phyloP scores from a whole-genome alignment of 257 asterid species.

The Cordia subcordata region DNA sequence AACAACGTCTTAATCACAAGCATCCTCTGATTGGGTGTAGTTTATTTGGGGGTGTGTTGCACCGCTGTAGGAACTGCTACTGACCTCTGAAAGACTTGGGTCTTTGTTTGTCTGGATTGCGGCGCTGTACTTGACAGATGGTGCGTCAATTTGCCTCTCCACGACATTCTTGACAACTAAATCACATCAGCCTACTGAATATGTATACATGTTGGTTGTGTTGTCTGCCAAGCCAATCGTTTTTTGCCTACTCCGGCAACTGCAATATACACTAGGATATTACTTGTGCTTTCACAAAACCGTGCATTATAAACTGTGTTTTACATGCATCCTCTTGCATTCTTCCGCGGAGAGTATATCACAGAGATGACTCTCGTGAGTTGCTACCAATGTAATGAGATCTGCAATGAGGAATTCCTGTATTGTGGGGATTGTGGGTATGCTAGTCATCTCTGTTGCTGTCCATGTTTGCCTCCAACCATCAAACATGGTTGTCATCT shows the following conservation, averaged over 20 bases:
- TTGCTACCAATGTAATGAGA: neutral
- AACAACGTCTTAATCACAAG: neutral
- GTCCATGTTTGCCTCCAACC: neutral
- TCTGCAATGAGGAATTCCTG: neutral
- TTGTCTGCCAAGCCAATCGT: neutral
- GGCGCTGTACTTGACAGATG: neutral
- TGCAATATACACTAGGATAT: neutral
- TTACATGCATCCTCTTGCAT: neutral
- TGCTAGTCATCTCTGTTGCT: neutral
- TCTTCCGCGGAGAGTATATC: neutral
- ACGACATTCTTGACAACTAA: neutral
- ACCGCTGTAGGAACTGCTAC: too few species aligned
- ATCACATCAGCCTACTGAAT: too few species aligned
- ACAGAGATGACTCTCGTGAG: too few species aligned
- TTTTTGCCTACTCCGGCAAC: neutral
- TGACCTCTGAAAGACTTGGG: too few species aligned
- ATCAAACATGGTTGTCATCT: conserved; percentile 9
- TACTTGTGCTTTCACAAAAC: neutral
- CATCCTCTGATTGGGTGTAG: neutral
- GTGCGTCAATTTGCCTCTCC: neutral
- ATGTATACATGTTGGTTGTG: neutral
- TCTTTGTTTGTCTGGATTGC: conserved; percentile 1
- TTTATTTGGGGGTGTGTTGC: neutral
- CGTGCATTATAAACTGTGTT: neutral
- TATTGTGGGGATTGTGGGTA: neutral